Percentiles rank a stretch among this genome's conserved stretches.
phyloP scores from a whole-genome alignment of 495 filamentous ascomycete genomes.

The Penicillium verhagenii region DNA sequence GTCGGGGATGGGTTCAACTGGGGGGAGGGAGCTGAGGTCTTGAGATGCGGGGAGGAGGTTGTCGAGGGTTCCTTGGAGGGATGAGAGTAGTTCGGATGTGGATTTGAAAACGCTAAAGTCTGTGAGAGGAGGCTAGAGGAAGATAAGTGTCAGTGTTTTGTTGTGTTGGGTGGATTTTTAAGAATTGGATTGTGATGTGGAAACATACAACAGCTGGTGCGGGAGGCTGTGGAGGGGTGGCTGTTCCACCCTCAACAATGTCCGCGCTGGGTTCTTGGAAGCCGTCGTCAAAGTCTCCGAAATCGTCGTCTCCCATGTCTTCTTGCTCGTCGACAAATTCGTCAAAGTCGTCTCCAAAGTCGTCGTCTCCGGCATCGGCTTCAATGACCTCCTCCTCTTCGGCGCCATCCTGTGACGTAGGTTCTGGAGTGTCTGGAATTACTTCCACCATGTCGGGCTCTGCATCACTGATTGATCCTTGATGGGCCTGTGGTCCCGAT shows the following conservation, averaged over 20 bases:
- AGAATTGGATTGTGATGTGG: too few species aligned
- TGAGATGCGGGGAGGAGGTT: constrained; percentile 53
- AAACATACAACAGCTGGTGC: constrained; percentile 52
- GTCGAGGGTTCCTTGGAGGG: constrained; percentile 52
- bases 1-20: constrained; percentile 44
- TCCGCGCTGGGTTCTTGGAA: constrained; percentile 65
- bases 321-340: constrained; percentile 86
- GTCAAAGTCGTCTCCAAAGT: constrained; percentile 78
- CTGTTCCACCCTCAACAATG: constrained; percentile 25
- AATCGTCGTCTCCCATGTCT: constrained; percentile 65
- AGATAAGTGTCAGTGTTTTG: neutral
- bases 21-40: constrained; percentile 40
- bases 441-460: constrained; percentile 49
- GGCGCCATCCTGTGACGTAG: constrained; percentile 28
- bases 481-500: constrained; percentile 40
- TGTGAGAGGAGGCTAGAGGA: constrained; percentile 62
- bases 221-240: constrained; percentile 38
- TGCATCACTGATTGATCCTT: constrained; percentile 45
- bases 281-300: constrained; percentile 88
- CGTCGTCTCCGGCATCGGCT: constrained; percentile 32
- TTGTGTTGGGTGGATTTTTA: neutral
- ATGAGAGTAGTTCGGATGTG: constrained; percentile 44
- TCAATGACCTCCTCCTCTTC: constrained; percentile 21
- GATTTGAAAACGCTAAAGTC: constrained; percentile 65
- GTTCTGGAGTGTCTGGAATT: constrained; percentile 40